Evolutionary conservation across 2,329 filamentous ascomycete genomes (phyloP).

Genomic region (Seiridium cupressi): DNA sequence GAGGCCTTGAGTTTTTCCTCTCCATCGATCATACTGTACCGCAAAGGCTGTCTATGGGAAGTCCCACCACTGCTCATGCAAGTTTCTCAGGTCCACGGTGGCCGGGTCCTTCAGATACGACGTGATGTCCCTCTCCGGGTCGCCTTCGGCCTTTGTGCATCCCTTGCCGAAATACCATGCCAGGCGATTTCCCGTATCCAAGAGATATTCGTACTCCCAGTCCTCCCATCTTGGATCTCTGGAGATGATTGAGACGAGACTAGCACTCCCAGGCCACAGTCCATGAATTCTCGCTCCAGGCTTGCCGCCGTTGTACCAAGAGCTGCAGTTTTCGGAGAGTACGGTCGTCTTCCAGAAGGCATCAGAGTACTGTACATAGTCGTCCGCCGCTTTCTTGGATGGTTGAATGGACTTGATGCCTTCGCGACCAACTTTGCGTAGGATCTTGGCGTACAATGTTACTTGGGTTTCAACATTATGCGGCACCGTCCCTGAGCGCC

Average conservation of each 20-base stretch:
- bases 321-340: constrained; percentile 61
- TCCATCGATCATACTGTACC: too few relatives aligned
- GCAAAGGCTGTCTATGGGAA: not conserved
- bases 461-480: constrained; percentile 66
- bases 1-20: too few relatives aligned
- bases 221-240: constrained; percentile 56
- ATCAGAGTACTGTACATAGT: constrained; percentile 60
- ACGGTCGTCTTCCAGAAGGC: constrained; percentile 55
- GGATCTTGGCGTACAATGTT: constrained; percentile 62
- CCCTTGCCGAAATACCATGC: constrained; percentile 68
- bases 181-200: constrained; percentile 48
- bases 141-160: constrained; percentile 57
- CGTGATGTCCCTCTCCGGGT: constrained; percentile 57
- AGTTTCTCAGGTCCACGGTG: constrained; percentile 56
- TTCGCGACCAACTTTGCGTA: constrained; percentile 65
- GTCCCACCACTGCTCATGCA: constrained; percentile 71
- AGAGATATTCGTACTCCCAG: constrained; percentile 48
- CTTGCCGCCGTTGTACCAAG: constrained; percentile 69
- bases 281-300: constrained; percentile 65
- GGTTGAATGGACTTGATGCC: constrained; percentile 63
- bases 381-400: constrained; percentile 57
- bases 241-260: constrained; percentile 58
- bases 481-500: constrained; percentile 64
- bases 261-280: constrained; percentile 67
- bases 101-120: constrained; percentile 58